Evolutionary conservation across 768 basidiomycete species (phyloP).

Genomic region (Melanogaster broomeanus): DNA sequence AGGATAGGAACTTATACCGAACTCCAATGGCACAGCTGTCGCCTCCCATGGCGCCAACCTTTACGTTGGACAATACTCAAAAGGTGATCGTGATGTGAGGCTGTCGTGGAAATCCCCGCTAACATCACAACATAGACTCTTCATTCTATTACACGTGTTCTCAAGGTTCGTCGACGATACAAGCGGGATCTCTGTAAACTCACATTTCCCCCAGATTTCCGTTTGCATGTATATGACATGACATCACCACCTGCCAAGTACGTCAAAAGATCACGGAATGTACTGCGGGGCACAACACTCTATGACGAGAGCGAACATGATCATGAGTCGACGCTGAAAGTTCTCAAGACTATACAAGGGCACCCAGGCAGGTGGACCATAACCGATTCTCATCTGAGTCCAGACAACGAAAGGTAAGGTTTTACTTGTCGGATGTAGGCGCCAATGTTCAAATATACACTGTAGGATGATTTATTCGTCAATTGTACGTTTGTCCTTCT

Average conservation of each 20-base stretch:
- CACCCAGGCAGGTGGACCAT: constrained; percentile 87
- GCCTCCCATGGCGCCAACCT: constrained; percentile 71
- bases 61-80: constrained; percentile 85
- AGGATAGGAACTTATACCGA: constrained; percentile 69
- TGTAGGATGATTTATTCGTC: constrained; percentile 89
- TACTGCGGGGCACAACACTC: constrained; percentile 15
- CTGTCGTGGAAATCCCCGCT: constrained; percentile 4
- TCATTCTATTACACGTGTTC: constrained; percentile 94
- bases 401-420: constrained; percentile 78
- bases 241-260: constrained; percentile 44
- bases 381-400: constrained; percentile 90
- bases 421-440: constrained; percentile 50
- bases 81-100: constrained; percentile 41
- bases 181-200: not conserved
- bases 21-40: constrained; percentile 78
- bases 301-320: constrained; percentile 35
- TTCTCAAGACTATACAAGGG: constrained; percentile 71
- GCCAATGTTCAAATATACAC: constrained; percentile 3
- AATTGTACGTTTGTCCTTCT: constrained; percentile 52
- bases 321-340: constrained; percentile 50
- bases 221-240: constrained; percentile 85
- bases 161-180: constrained; percentile 54
- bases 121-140: constrained; percentile 53
- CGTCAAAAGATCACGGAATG: constrained; percentile 12
- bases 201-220: constrained; percentile 62